Evolutionary conservation across 2,329 filamentous ascomycete genomes (phyloP), one percentile per base, ranked within the genome.

Genomic region (Blumeriella jaapii): DNA sequence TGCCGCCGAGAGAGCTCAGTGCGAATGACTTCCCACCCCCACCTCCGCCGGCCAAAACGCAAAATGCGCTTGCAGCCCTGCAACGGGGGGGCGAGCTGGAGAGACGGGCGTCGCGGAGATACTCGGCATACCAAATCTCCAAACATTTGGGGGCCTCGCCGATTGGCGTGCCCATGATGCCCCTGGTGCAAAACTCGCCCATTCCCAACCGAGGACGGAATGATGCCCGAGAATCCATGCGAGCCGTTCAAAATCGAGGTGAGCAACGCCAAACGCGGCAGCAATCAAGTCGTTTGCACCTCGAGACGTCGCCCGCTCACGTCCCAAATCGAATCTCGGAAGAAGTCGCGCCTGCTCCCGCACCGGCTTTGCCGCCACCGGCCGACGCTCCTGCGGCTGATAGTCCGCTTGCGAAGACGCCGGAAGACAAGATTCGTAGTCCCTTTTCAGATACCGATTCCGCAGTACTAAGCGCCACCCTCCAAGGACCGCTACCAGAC

Each of bases 111-210:
- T 98, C 91, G 10, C 72, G 89, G 48, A 71, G 91, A 52, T 98
- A 96, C 56, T 96, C 91, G 2, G 82, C 86, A 34, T 98, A 96
- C 56, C 91, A 98, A 54, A 93, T 98, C 48, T 84, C 85, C 29
- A 96, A 95, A 55, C 86, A 94, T 51, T 66, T 96, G 2, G 89
- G 89, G 8, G 72, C 77, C 11, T 78, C 80, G 24, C 71, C 82
- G 11, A 86, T 78, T 58, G 85, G 83, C 13, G 79, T 96, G 11
- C 85, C 87, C 5, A 82, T 93, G 58, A 71, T 93, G 53, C 72
- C 96, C 13, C 86, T 89, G 16, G 68, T 82, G 17, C 85, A 93
- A 54, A 85, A 78, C 42, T 79, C 80, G 3, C 84, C 83, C 1
- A 70, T 89, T 44, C 87, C 87, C 4, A 94, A 94, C 54, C 71